Percentiles rank a stretch among this genome's conserved stretches.
phyloP scores from a whole-genome alignment of 169 alveolate species.

The Babesia gibsoni region DNA sequence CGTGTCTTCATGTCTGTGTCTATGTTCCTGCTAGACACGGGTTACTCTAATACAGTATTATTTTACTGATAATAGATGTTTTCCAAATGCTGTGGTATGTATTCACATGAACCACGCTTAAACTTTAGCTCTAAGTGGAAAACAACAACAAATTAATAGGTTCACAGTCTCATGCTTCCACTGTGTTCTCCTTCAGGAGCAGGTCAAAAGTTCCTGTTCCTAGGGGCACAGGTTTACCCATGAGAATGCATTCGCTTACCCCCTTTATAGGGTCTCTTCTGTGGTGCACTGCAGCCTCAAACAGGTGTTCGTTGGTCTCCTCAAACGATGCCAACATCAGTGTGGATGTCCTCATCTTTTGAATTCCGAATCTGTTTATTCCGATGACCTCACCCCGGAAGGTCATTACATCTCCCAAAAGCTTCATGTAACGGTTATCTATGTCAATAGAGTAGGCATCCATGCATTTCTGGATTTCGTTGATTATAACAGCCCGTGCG shows the following conservation, averaged over 20 bases:
- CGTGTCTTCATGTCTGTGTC: too few species aligned
- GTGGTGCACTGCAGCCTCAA: constrained; percentile 94
- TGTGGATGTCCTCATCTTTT: constrained; percentile 95
- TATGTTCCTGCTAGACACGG: too few species aligned
- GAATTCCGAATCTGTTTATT: constrained; percentile 95
- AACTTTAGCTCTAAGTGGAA: too few species aligned
- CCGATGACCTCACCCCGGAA: constrained; percentile 94
- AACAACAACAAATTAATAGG: too few species aligned
- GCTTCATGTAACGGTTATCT: constrained; percentile 94
- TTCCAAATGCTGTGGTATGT: too few species aligned
- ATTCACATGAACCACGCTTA: too few species aligned
- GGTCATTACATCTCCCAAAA: constrained; percentile 97
- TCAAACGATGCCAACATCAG: constrained; percentile 98
- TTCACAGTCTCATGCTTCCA: constrained; percentile 1
- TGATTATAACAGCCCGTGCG: constrained; percentile 91
- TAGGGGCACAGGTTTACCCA: constrained; percentile 92
- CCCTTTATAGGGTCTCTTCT: constrained; percentile 89
- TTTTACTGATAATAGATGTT: too few species aligned
- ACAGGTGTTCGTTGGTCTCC: constrained; percentile 96
- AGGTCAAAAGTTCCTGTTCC: constrained; percentile 96
- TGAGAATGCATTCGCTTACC: constrained; percentile 94
- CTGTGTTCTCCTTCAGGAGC: constrained; percentile 33
- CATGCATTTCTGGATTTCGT: constrained; percentile 91
- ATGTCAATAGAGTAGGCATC: constrained; percentile 91
- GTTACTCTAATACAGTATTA: too few species aligned